A percentile compares a stretch with the other conserved stretches of the same genome.
Conservation (phyloP, 805 yeast species). For the Pichia phayaonensis region DNA sequence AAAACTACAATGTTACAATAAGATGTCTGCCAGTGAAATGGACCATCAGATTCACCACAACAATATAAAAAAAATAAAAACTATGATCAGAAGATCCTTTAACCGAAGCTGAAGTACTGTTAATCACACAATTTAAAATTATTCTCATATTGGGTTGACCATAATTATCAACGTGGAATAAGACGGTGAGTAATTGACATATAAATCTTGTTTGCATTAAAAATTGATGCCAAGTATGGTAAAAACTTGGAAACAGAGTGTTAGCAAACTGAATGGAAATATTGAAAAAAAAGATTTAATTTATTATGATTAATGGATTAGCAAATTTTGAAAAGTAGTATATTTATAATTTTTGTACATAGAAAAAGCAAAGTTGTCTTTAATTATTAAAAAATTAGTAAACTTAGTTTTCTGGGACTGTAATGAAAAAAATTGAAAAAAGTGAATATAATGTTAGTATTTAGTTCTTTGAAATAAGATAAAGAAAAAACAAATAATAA, state of each 20-base stretch:
- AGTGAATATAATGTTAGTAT: conserved; percentile 8
- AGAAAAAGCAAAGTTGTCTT: conserved; percentile 17
- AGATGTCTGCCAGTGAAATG: conserved; percentile 55
- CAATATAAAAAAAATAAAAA: neutral
- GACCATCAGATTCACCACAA: conserved; percentile 49
- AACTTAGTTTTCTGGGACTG: conserved; percentile 66
- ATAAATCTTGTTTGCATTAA: conserved; percentile 74
- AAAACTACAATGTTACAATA: conserved; percentile 3
- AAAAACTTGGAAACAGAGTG: conserved; percentile 78
- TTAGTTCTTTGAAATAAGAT: neutral
- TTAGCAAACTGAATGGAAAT: conserved; percentile 56
- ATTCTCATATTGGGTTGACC: conserved; percentile 2
- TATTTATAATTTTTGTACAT: conserved; percentile 18
- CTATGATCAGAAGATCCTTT: conserved; percentile 8
- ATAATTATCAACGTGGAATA: conserved; percentile 7
- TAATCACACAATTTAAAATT: neutral
- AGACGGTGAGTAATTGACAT: conserved; percentile 69
- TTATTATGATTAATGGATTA: neutral
- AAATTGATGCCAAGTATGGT: conserved; percentile 77
- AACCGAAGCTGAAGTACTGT: conserved; percentile 17
- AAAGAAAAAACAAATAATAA: neutral
- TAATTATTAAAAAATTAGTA: conserved; percentile 10
- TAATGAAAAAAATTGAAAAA: conserved; percentile 1
- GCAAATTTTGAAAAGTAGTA: neutral
- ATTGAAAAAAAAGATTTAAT: neutral